Evolutionary conservation across 805 yeast genomes (phyloP), one percentile per base, ranked within the genome.

Genomic region (Pachysolen tannophilus): DNA sequence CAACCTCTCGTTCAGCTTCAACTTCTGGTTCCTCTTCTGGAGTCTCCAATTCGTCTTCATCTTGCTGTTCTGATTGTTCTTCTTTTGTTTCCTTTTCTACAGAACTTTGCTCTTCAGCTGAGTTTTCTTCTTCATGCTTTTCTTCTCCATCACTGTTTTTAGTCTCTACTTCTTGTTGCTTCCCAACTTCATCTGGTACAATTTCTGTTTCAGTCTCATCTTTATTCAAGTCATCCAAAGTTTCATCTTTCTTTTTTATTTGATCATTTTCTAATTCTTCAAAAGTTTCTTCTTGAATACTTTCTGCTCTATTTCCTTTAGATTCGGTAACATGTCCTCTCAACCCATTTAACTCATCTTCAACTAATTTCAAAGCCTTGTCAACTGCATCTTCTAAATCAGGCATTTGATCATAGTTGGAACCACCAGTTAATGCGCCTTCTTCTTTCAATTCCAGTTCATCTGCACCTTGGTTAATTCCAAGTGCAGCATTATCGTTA

Each of bases 391-490:
- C 64, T 44, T 72, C 78, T 35, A 72, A 61, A 34, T 63, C 65
- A 24, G 65, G 64, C 41, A 69, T 62, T 33, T 63, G 67, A 5
- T 64, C 58, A 42, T 64, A 70, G 24, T 36, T 28, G 1, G 69
- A 67, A 32, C 72, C 78, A 41, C 67, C 77, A 21, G 69, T 55
- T 38, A 76, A 56, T 0, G 76, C 83, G 30, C 82, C 83, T 46
- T 72, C 82, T 35, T 64, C 56, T 24, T 61, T 67, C 43, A 76
- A 60, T 30, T 67, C 75, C 2, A 52, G 49, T n/a, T 65, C 52
- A 23, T 35, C 42, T 6, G 27, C 26, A 25, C 43, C 43, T 26
- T 43, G 27, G 17, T 54, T 53, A 17, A 35, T 38, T 3, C 53
- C 59, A 13, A 53, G 49, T 13, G 62, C 61, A 13, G 49, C 50